Evolutionary conservation across 768 basidiomycete species (phyloP), one percentile per base, ranked within the genome.

Genomic region (Lentinula aciculospora): DNA sequence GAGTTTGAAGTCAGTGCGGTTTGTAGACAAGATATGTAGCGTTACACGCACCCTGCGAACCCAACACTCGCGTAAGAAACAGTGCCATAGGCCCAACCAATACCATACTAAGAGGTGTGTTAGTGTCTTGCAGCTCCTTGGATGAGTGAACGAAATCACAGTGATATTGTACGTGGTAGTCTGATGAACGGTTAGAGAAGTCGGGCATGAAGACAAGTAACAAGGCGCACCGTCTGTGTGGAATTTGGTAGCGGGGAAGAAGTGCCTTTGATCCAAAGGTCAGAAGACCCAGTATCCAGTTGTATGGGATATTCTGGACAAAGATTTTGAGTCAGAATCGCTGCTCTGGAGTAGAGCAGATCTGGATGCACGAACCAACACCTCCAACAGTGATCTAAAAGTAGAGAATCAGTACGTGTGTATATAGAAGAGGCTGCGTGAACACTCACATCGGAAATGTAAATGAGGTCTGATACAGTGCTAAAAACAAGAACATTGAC

Each of bases 261-360:
- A 31, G 72, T 60, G 21, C 79, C 78, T 60, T 80, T 72, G 53
- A 89, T 77, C 84, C 90, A 92, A 29, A 94, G 77, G 71, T 94
- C 92, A 61, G 82, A 88, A 9, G 90, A 92, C 60, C 92, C 92
- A 1, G 90, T 92, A 71, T 94, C 92, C 48, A 94, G 73, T 68
- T 94, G 92, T 13, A 92, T 81, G 49, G 79, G 72, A 68, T 86
- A 89, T 15, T 76, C 90, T 92, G 61, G 1, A 46, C 27, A 15
- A 25, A 17, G 29, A 39, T 50, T n/a, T 62, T 51, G 60, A 61
- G 56, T 31, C 57, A 61, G 21, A 53, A 27, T 36, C 31, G 40
- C 28, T 17, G 21, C 29, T 23, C 53, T 53, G 32, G 27, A 49
- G n/a, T n/a, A n/a, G n/a, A n/a, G n/a, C n/a, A n/a, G 53, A 40